These are phyloP conservation scores for Boletus fagicola DNA, from an alignment of 768 basidiomycete species.

Conservation along the genomic window DNA sequence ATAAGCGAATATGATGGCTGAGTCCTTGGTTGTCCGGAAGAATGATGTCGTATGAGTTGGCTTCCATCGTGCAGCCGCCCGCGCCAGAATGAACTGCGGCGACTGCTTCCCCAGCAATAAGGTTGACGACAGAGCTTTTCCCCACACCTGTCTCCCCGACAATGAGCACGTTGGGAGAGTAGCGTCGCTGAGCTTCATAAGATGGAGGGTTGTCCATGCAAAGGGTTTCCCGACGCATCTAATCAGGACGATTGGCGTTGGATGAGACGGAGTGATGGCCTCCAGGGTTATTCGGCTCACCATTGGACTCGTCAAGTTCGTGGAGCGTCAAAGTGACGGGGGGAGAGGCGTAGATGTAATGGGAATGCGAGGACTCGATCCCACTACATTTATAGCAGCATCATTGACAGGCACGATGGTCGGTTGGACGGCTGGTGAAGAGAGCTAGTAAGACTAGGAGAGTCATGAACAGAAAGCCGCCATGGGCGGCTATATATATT, in stretches of 20 bases:
- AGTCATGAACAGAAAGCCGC: neutral
- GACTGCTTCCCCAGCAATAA: constrained; percentile 30
- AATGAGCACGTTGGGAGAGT: constrained; percentile 37
- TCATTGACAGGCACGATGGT: neutral
- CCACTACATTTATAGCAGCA: constrained; percentile 19
- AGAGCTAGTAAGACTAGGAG: neutral
- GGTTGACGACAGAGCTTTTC: constrained; percentile 44
- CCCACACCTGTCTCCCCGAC: constrained; percentile 35
- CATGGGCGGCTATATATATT: constrained; percentile 19
- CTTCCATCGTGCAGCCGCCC: constrained; percentile 37
- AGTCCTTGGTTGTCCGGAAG: constrained; percentile 19
- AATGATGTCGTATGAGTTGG: constrained; percentile 25
- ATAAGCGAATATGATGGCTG: constrained; percentile 27
- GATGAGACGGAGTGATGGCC: neutral
- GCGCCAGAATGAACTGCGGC: constrained; percentile 33
- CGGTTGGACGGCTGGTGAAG: neutral
- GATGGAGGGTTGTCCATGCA: constrained; percentile 17
- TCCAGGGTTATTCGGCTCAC: constrained; percentile 10
- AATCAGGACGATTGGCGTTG: neutral
- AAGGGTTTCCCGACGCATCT: constrained; percentile 15
- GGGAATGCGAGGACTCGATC: neutral
- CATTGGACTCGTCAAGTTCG: neutral
- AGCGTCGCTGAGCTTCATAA: constrained; percentile 18
- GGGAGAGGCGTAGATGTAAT: constrained; percentile 2
- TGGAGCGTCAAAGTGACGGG: constrained; percentile 1